Percentiles rank a stretch among this genome's conserved stretches.
Conservation (phyloP, 495 filamentous ascomycete species). For the Recurvomyces mirabilis region DNA sequence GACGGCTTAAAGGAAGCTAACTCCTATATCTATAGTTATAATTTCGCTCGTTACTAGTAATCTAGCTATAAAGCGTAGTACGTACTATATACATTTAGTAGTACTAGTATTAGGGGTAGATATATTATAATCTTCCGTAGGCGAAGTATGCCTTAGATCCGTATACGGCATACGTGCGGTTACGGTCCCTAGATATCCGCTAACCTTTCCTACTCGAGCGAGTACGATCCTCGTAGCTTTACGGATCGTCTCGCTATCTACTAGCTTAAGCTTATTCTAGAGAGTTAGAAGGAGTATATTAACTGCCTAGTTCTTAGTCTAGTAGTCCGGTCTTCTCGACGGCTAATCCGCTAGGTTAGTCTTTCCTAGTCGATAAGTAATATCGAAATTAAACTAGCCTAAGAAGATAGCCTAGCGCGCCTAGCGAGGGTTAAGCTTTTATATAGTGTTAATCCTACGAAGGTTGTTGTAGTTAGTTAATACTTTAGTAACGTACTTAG, state of each 20-base stretch:
- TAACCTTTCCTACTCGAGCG: not conserved
- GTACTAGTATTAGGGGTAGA: too few relatives aligned
- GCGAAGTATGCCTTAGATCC: too few relatives aligned
- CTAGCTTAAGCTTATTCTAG: not conserved
- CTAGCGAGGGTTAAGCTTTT: constrained; percentile 23
- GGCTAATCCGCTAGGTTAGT: not conserved
- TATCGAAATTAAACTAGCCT: constrained; percentile 26
- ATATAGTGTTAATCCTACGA: constrained; percentile 4
- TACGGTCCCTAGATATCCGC: too few relatives aligned
- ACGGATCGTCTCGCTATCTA: not conserved
- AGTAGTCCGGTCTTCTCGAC: not conserved
- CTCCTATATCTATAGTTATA: too few relatives aligned
- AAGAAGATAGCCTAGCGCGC: constrained; percentile 23
- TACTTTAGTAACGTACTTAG: constrained; percentile 1
- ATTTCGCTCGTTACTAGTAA: too few relatives aligned
- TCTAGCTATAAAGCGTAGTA: too few relatives aligned
- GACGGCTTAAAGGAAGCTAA: too few relatives aligned
- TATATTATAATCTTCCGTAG: too few relatives aligned
- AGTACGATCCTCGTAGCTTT: not conserved
- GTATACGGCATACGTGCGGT: too few relatives aligned
- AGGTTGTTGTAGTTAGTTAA: constrained; percentile 18
- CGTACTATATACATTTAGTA: too few relatives aligned
- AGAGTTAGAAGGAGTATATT: not conserved
- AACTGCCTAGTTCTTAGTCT: not conserved
- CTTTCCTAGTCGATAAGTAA: constrained; percentile 15